Evolutionary conservation across 2,329 filamentous ascomycete genomes (phyloP), one percentile per base, ranked within the genome.

Genomic region (Alternaria conjuncta): DNA sequence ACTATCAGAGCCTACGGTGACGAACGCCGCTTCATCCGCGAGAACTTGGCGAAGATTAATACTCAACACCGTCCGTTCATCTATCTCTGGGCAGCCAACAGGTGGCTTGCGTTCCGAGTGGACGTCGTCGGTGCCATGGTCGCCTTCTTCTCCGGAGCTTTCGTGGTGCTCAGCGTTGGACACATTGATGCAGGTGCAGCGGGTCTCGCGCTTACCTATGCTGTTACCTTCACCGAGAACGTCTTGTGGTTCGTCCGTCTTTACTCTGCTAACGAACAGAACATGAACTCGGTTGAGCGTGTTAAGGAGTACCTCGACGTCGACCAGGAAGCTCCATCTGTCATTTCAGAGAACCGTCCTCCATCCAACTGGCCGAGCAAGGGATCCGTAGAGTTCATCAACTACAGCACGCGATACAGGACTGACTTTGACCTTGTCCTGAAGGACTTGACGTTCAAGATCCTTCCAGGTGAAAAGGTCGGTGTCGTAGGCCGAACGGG

Each of bases 281-380:
- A 97, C 82, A 98, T 99, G 96, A 99, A 99, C 82, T 95, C 95
- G 3, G 94, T 98, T 53, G 96, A 99, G 82, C 92, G 96, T 75
- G 91, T 99, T 76, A 96, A 97, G 83, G 96, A 99, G 78, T 99
- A 98, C 76, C 87, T 98, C 36, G 93, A 98, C 47, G 92, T 99
- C 1, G 95, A 98, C 72, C 95, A 97, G 79, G 96, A 99, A 82
- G 94, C 96, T 1, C 84, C 87, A 0, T 86, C 92, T 1, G 84
- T 97, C 44, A 87, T 97, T 44, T 89, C 93, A 58, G 89, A 95
- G 63, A 92, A 89, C 68, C 87, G 93, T 26, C 96, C 96, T 7
- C 86, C 91, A 0, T 81, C 86, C 5, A 89, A 92, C 76, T 99
- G 96, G 96, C 96, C 96, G 9, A 90, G 88, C 64, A 86, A 92